Base-by-base conservation (phyloP, 495 filamentous ascomycete species). In the Cudoniella acicularis region DNA sequence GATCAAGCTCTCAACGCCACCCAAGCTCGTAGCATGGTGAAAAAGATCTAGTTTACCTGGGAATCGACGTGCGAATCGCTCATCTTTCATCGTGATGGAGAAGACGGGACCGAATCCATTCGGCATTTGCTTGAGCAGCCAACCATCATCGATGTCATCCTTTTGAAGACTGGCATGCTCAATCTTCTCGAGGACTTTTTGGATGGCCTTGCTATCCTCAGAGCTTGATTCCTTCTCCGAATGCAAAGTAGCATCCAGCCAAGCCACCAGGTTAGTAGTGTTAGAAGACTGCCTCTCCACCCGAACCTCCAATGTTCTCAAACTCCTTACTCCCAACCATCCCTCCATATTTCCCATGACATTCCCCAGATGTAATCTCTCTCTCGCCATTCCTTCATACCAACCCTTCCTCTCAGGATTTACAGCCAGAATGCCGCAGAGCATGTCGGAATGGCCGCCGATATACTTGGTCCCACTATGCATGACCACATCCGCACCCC, bases 401-500 rank as follows among this genome's bases (percentile, higher is more conserved):
- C 85, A 89, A 2, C 78, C 78, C 54, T 81, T 70, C 45, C 55
- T 62, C 11, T 16, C 27, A 1, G 72, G 74, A 50, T 77, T 72
- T 4, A 87, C 82, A 0, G 83, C 87, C 18, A 97, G 75, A 18
- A 96, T 87, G 11, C 94, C 94, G 64, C 88, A 90, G 0, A 98
- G 82, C 72, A 97, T 74, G 72, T 98, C 94, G 61, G 83, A 88
- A 73, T 98, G 94, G 0, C 94, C 94, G 18, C 94, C 94, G 57
- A 98, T 81, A 70, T 96, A 98, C 78, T 98, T 98, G 9, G 92
- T 94, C 11, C 90, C 94, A 21, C 80, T 85, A 71, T 98, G 94
- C 87, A 97, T 87, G 20, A 96, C 83, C 0, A 90, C 70, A 71
- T 97, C 92, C 2, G 87, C 89, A 56, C 91, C 92, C 65, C 76